Conservation (phyloP, 1,139 yeast species). For the Pichia sp. region DNA sequence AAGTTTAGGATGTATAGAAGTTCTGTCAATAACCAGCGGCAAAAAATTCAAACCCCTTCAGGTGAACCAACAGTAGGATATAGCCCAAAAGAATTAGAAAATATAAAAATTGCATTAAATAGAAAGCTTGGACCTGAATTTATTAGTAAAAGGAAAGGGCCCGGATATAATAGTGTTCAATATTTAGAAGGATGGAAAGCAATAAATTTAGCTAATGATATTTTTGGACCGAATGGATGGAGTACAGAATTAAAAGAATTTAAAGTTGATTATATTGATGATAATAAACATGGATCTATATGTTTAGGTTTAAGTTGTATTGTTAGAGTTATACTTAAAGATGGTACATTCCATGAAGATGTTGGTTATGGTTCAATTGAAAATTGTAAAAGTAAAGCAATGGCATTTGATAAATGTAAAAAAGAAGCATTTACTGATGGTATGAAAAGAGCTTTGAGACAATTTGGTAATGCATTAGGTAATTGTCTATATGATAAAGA, state of each 20-base stretch:
- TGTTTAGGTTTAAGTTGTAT: conserved; percentile 65
- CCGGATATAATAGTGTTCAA: conserved; percentile 60
- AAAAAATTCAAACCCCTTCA: conserved; percentile 9
- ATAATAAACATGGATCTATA: conserved; percentile 43
- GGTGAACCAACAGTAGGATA: conserved; percentile 12
- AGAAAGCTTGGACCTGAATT: conserved; percentile 85
- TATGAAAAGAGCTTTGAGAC: conserved; percentile 64
- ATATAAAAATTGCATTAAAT: conserved; percentile 42
- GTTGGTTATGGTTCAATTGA: conserved; percentile 77
- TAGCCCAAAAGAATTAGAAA: conserved; percentile 33
- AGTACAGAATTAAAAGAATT: conserved; percentile 58
- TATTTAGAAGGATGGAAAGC: conserved; percentile 82
- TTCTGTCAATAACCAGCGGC: conserved; percentile 8
- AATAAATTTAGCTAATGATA: conserved; percentile 67
- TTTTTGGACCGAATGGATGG: conserved; percentile 83
- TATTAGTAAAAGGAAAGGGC: conserved; percentile 75
- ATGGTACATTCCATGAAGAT: conserved; percentile 76
- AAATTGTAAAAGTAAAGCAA: conserved; percentile 61
- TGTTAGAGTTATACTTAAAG: conserved; percentile 63
- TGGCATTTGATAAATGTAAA: conserved; percentile 75
- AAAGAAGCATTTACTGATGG: conserved; percentile 83
- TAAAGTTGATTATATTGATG: conserved; percentile 68
- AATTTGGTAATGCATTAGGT: conserved; percentile 76
- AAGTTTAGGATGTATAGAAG: conserved; percentile 7
- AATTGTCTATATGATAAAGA: conserved; percentile 72